Conservation (phyloP, 805 yeast species). For the Starmerella davenportii region DNA sequence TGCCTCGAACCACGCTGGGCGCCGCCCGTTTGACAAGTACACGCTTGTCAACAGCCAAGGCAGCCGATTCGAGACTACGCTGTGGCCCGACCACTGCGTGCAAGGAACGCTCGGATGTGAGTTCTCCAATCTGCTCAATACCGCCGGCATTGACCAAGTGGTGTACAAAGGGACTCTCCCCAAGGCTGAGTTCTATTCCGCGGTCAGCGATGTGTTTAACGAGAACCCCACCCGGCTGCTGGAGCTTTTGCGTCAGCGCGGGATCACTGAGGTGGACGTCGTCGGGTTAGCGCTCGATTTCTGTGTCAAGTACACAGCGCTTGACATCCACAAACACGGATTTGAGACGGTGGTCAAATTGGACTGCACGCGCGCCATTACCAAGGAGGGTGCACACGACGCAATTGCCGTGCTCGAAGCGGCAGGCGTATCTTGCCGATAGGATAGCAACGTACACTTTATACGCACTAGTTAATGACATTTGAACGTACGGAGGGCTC, state of each 20-base stretch:
- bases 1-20: constrained; percentile 42
- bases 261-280: constrained; percentile 43
- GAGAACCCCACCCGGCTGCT: constrained; percentile 50
- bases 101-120: constrained; percentile 51
- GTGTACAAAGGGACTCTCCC: constrained; percentile 54
- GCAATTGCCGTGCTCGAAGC: constrained; percentile 4
- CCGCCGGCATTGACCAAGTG: constrained; percentile 24
- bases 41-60: constrained; percentile 19
- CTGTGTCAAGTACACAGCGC: constrained; percentile 65
- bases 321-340: constrained; percentile 46
- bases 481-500: too few relatives aligned
- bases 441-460: neutral
- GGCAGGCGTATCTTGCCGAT: constrained; percentile 7
- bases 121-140: constrained; percentile 35
- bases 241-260: constrained; percentile 28
- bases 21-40: constrained; percentile 31
- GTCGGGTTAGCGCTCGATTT: constrained; percentile 78
- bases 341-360: constrained; percentile 44
- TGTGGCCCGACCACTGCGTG: constrained; percentile 91
- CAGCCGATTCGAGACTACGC: constrained; percentile 27
- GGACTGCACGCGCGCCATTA: constrained; percentile 33
- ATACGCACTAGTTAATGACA: neutral
- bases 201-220: constrained; percentile 67
- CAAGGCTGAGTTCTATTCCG: constrained; percentile 75
- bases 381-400: constrained; percentile 24